phyloP scores from a whole-genome alignment of 1,284 basidiomycete genomes.

The Melampsora americana region DNA sequence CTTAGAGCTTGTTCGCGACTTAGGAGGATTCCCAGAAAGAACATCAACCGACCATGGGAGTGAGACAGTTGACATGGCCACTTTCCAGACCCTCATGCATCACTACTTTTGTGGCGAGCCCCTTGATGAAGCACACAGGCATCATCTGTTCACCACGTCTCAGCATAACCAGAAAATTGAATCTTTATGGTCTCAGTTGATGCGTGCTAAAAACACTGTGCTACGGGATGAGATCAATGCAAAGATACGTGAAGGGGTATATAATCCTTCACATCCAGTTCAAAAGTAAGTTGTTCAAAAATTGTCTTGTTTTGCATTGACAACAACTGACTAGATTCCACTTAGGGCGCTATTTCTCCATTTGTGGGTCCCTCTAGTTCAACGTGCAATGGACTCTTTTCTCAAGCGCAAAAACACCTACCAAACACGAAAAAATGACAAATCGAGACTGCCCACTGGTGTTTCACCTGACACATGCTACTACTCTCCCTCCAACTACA shows the following conservation, averaged over 20 bases:
- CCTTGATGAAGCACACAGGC: too few species aligned
- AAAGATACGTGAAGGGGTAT: not conserved
- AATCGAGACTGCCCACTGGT: not conserved
- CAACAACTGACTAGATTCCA: not conserved
- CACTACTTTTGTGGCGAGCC: too few species aligned
- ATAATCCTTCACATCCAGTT: not conserved
- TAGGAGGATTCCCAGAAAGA: not conserved
- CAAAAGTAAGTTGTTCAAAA: not conserved
- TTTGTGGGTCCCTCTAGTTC: not conserved
- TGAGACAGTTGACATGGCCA: not conserved
- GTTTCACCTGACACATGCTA: conserved; percentile 1
- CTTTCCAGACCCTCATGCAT: too few species aligned
- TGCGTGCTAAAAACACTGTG: not conserved
- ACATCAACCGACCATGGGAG: conserved; percentile 3
- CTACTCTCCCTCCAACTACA: not conserved
- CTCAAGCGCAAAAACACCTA: not conserved
- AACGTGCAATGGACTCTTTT: not conserved
- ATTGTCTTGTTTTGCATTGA: not conserved
- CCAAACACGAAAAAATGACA: not conserved
- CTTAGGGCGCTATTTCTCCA: not conserved
- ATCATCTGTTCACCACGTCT: too few species aligned
- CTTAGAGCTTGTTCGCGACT: not conserved
- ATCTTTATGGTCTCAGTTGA: not conserved
- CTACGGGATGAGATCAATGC: not conserved
- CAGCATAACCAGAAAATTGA: too few species aligned